These are phyloP conservation scores for Peribolospora baueri DNA, from an alignment of 768 basidiomycete species.

Conservation along the genomic window DNA sequence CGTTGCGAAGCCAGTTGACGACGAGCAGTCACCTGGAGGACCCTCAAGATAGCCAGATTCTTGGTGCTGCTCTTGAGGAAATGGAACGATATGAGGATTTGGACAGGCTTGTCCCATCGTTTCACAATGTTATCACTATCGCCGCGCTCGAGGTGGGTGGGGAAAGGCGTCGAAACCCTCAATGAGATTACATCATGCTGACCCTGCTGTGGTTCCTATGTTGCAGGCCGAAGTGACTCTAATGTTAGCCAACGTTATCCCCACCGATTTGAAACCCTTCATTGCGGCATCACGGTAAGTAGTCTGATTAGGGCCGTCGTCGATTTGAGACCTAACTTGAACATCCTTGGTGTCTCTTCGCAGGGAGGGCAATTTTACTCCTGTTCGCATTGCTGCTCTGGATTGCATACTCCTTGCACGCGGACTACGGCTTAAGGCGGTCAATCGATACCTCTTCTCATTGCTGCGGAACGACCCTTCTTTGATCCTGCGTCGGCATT, in stretches of 20 bases:
- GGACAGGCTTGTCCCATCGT: slow-evolving; percentile 83
- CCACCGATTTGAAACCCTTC: slow-evolving; percentile 50
- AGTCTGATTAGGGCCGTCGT: neutral
- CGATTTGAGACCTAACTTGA: neutral
- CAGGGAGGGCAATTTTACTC: slow-evolving; percentile 81
- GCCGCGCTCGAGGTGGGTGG: slow-evolving; percentile 60
- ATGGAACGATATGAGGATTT: slow-evolving; percentile 79
- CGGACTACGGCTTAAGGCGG: slow-evolving; percentile 44
- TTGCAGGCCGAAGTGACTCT: slow-evolving; percentile 53
- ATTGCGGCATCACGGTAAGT: slow-evolving; percentile 68
- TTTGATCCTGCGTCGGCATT: slow-evolving; percentile 54
- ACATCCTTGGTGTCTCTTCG: slow-evolving; percentile 4
- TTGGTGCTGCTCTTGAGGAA: slow-evolving; percentile 52
- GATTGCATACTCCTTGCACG: slow-evolving; percentile 67
- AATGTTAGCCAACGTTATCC: slow-evolving; percentile 48
- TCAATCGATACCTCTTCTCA: slow-evolving; percentile 67
- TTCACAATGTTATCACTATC: slow-evolving; percentile 76
- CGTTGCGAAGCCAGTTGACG: slow-evolving; percentile 38
- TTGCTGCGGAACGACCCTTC: slow-evolving; percentile 72
- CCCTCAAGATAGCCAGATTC: slow-evolving; percentile 21
- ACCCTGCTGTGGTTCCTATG: neutral
- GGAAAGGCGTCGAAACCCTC: slow-evolving; percentile 3
- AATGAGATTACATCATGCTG: slow-evolving; percentile 8
- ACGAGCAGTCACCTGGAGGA: slow-evolving; percentile 22
- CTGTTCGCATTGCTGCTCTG: slow-evolving; percentile 77